Evolutionary conservation across 805 yeast species (phyloP), one percentile per base, ranked within the genome.

Genomic region (Barnettozyma siamensis): DNA sequence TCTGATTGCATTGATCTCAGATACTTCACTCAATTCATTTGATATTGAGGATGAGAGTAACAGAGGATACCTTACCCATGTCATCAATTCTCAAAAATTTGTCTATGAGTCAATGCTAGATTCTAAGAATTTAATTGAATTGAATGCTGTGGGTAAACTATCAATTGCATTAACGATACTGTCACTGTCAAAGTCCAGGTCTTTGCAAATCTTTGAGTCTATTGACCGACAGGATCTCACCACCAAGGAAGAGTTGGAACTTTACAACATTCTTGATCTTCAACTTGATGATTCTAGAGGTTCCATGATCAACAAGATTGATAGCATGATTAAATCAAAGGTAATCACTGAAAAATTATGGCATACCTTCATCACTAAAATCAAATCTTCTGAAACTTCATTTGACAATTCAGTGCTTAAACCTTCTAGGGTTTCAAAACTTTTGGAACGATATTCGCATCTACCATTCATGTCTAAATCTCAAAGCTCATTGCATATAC

Each of bases 1-100:
- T 5, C 12, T 50, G 17, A 44, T 50, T n/a, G 39, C 30, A n/a
- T 11, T 17, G 2, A 20, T 44, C 4, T 34, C 45, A 12, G 45
- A 44, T 13, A 11, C 37, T 5, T 26, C 43, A 2, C 32, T 36
- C 28, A 23, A 15, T 4, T 49, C 21, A 30, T 48, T 13, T 32
- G 26, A 27, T 11, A 38, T 7, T 31, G 47, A 21, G 37, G 46
- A 11, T 7, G 16, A 10, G 30, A 7, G 21, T 17, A 40, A 31
- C 18, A 34, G 17, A 19, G 2, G 9, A 9, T 24, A 28, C 26
- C 19, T 35, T 17, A 12, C 24, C 10, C 27, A 19, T 4, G 16
- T 40, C 1, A 20, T 40, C 8, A 30, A 40, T 9, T 11, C 40
- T 9, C 31, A 35, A 19, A 35, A 23, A 16, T 16, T 40, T 20